Evolutionary conservation across 257 asterid species (phyloP), one percentile per base, ranked within the genome.

Genomic region (Cynanchum wilfordii): DNA sequence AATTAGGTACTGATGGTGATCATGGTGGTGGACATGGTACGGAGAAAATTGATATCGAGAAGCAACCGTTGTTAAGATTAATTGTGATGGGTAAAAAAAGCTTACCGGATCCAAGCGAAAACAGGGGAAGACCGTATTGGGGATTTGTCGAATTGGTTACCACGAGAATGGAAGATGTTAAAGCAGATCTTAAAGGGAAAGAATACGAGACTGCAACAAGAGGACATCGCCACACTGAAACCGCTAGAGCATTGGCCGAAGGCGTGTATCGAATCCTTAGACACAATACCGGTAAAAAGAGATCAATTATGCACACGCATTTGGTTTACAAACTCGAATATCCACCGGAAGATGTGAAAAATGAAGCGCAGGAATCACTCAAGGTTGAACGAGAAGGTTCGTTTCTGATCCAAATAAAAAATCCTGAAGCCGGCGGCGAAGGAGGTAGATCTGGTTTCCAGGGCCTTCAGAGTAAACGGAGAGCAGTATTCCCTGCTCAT

Each of bases 81-180:
- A 77, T 89, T 1, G 83, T 88, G 7, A 84, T 92, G 91, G 97
- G 96, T 19, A 83, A 86, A n/a, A 92, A 91, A 68, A 82, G 82
- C 74, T 89, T 91, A 5, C 95, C 95, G 0, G 85, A 89, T 67
- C 84, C 93, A 17, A 55, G 81, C 54, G 73, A 79, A 72, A 75
- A 83, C 70, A 86, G 73, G 69, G 80, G 83, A 44, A 73, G 79
- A 30, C 82, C 82, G 0, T 76, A 75, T 38, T 82, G 86, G 84
- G 86, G 86, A 1, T 81, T 82, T 30, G 79, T 78, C 38, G 86
- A 79, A 25, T 77, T 84, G 76, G 85, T 80, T 27, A 81, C 84
- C 0, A 81, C 87, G 20, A 77, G 58, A 60, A 74, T 66, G 1
- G 87, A 81, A 2, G 80, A 81, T 66, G 78, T 84, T 10, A 84